Conservation (phyloP, 352 stramenopile species). For the Pythium plurisporium region DNA sequence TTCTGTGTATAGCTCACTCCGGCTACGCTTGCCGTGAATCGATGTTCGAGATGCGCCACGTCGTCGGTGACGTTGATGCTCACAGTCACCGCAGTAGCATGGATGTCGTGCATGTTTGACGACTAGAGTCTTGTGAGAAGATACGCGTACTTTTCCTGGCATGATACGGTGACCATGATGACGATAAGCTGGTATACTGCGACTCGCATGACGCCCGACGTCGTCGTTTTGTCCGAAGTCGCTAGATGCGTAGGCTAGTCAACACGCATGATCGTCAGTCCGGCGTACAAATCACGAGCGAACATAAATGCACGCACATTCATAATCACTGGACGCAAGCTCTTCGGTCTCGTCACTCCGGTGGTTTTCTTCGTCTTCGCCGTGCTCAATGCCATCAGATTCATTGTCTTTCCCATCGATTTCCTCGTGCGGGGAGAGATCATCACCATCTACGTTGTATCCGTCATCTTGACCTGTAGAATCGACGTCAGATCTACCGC, state of each 20-base stretch:
- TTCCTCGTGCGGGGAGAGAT: background rate
- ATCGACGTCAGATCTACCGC: too few relatives aligned
- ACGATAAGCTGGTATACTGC: background rate
- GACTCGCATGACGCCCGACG: background rate
- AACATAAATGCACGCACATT: background rate
- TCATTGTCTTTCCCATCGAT: background rate
- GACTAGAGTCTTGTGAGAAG: slow-evolving; percentile 18
- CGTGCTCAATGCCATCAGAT: background rate
- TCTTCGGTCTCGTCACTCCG: background rate
- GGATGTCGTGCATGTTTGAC: background rate
- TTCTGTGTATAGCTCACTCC: slow-evolving; percentile 10
- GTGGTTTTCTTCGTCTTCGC: background rate
- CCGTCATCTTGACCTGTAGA: too few relatives aligned
- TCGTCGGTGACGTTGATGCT: background rate
- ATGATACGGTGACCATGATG: background rate
- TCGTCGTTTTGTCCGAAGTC: background rate
- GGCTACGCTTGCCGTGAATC: slow-evolving; percentile 13
- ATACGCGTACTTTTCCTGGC: slow-evolving; percentile 11
- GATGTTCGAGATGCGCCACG: background rate
- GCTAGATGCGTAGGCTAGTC: background rate
- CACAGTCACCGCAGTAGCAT: slow-evolving; percentile 9
- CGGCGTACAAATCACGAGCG: too few relatives aligned
- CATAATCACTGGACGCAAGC: background rate
- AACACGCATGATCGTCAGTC: background rate
- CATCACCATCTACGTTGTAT: slow-evolving; percentile 5